Evolutionary conservation across 805 yeast species (phyloP).

Genomic region (Saturnispora mendoncae): DNA sequence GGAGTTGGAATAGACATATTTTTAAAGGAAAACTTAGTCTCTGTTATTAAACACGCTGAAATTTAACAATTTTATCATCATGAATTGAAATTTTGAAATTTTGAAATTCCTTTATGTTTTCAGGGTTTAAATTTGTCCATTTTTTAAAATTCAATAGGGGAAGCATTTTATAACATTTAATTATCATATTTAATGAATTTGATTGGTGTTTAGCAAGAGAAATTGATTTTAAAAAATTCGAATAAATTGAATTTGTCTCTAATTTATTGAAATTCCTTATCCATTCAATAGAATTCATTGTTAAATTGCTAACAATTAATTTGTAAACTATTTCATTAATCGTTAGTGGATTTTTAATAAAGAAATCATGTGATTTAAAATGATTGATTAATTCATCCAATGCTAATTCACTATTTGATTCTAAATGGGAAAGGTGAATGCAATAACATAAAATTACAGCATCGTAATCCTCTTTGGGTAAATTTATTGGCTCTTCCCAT

Average conservation of each 20-base stretch:
- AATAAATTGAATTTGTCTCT: neutral
- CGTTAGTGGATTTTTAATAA: neutral
- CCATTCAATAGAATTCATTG: conserved; percentile 8
- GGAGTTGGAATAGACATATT: conserved; percentile 3
- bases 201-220: neutral
- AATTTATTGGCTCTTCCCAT: conserved; percentile 12
- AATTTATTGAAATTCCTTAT: neutral
- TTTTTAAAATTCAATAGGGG: neutral
- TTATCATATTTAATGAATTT: neutral
- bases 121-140: neutral
- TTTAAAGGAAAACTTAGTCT: neutral
- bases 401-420: conserved; percentile 28
- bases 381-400: conserved; percentile 18
- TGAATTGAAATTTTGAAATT: neutral
- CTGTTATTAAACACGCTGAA: no score
- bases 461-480: conserved; percentile 28
- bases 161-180: neutral
- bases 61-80: neutral
- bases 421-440: conserved; percentile 39
- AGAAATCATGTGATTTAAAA: neutral
- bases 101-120: neutral
- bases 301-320: neutral
- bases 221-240: neutral
- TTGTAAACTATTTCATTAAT: neutral
- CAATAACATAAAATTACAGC: conserved; percentile 34